Base-by-base conservation (phyloP, 1,139 yeast genomes). In the Blastobotrys indianensis region DNA sequence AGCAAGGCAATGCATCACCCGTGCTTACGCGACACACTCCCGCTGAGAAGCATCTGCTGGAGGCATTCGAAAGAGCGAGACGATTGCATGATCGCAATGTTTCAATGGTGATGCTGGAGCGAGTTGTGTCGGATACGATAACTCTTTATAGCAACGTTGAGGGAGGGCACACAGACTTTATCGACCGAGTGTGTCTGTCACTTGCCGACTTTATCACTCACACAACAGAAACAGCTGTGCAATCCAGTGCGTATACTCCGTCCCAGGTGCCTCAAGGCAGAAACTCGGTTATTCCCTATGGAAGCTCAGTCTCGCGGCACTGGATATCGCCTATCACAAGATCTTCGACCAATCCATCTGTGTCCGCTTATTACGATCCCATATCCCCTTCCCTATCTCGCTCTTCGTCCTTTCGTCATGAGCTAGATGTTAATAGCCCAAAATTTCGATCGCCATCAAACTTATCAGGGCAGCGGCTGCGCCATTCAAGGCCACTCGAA, bases 171-270 rank as follows among this genome's bases (percentile, higher is more conserved):
- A 25, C 42, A 7, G 51, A 48, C 20, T 39, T 54, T 13, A 49
- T 57, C 8, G 62, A 58, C 47, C 48, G 54, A 34, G 54, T 54
- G 7, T 58, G 61, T 35, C 48, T 60, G 8, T 59, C 63, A 7
- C 47, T 60, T 37, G 51, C 61, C 8, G 62, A 59, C 31, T 59
- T 52, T 42, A 47, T 60, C 16, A 37, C 53, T 10, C 58, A 31
- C 8, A 31, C 33, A 8, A n/a, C 33, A 31, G 12, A n/a, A 5
- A 31, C 15, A 9, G 4, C 33, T 31, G 4, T 9, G 8, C 5
- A 4, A 31, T 4, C 33, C 15, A 31, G 8, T 9, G 33, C 15
- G 8, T 5, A n/a, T 9, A 31, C 33, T 9, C 33, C 33, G 8
- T n/a, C 33, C 8, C 15, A 4, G 5, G 5, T 31, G 8, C 8